Conservation (phyloP, 129 eudicot genomes). For the Arctium lappa region DNA sequence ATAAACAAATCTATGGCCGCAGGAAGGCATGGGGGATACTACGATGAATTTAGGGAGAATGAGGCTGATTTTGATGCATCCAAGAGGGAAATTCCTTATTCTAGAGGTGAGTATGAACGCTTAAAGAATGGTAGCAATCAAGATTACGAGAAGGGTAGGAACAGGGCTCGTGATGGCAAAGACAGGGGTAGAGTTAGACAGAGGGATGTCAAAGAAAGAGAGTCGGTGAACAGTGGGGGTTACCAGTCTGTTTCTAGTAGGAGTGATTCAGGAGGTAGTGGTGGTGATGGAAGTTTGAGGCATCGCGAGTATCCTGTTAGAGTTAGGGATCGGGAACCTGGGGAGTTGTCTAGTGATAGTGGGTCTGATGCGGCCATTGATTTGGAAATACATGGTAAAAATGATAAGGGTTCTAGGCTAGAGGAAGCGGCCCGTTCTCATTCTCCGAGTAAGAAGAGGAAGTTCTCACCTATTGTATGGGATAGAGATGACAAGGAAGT, state of each 20-base stretch:
- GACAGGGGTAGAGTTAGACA: slow-evolving; percentile 51
- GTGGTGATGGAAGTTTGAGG: slow-evolving; percentile 33
- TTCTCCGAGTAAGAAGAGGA: slow-evolving; percentile 49
- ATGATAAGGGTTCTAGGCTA: slow-evolving; percentile 7
- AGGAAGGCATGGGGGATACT: slow-evolving; percentile 54
- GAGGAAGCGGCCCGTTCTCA: slow-evolving; percentile 38
- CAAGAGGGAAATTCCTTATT: slow-evolving; percentile 27
- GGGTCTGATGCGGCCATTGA: slow-evolving; percentile 62
- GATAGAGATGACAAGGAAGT: slow-evolving; percentile 64
- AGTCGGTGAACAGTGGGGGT: slow-evolving; percentile 38
- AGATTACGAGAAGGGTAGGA: slow-evolving; percentile 30
- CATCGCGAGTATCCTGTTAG: slow-evolving; percentile 27
- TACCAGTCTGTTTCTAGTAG: slow-evolving; percentile 35
- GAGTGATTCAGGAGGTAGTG: slow-evolving; percentile 43
- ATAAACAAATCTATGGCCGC: slow-evolving; percentile 51
- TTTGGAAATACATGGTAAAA: slow-evolving; percentile 23
- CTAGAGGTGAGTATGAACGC: slow-evolving; percentile 32
- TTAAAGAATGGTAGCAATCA: slow-evolving; percentile 27
- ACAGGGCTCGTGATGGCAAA: slow-evolving; percentile 17
- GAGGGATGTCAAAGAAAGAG: slow-evolving; percentile 54
- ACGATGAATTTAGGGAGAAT: slow-evolving; percentile 41
- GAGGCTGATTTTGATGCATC: slow-evolving; percentile 35
- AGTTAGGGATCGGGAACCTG: slow-evolving; percentile 56
- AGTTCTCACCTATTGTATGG: slow-evolving; percentile 76
- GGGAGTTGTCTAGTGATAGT: slow-evolving; percentile 71